Percentiles rank a stretch among this genome's conserved stretches.
These are phyloP conservation scores for Hypoxylon rickii DNA, from an alignment of 495 filamentous ascomycete genomes.

Conservation along the genomic window DNA sequence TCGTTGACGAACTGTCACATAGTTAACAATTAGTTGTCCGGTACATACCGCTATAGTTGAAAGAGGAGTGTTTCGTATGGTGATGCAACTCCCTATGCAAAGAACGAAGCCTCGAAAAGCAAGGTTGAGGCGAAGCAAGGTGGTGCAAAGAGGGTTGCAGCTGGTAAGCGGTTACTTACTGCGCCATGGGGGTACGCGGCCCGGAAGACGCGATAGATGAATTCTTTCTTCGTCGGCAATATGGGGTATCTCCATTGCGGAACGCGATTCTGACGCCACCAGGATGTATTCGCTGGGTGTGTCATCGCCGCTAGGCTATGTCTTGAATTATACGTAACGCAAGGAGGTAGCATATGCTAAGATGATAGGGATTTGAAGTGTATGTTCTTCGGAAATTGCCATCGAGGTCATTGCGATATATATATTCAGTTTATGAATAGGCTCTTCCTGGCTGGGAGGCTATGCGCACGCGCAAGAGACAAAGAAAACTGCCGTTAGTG, in stretches of 20 bases:
- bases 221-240: conserved; percentile 25
- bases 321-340: not conserved
- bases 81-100: too few relatives aligned
- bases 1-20: conserved; percentile 22
- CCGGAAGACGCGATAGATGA: conserved; percentile 27
- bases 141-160: not conserved
- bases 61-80: not conserved
- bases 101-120: not conserved
- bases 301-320: conserved; percentile 7
- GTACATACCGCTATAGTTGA: too few relatives aligned
- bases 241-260: conserved; percentile 10
- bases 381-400: too few relatives aligned
- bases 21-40: too few relatives aligned
- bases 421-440: too few relatives aligned
- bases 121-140: conserved; percentile 15
- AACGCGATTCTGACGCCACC: conserved; percentile 20
- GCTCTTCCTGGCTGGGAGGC: not conserved
- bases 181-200: conserved; percentile 30
- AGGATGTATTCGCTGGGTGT: not conserved
- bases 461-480: conserved; percentile 6
- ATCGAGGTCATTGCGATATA: too few relatives aligned
- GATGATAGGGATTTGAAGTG: not conserved
- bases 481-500: conserved; percentile 10
- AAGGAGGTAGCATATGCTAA: not conserved
- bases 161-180: conserved; percentile 32